Percentiles rank a stretch among this genome's conserved stretches.
phyloP scores from a whole-genome alignment of 495 filamentous ascomycete genomes.

The Immersiella caudata region DNA sequence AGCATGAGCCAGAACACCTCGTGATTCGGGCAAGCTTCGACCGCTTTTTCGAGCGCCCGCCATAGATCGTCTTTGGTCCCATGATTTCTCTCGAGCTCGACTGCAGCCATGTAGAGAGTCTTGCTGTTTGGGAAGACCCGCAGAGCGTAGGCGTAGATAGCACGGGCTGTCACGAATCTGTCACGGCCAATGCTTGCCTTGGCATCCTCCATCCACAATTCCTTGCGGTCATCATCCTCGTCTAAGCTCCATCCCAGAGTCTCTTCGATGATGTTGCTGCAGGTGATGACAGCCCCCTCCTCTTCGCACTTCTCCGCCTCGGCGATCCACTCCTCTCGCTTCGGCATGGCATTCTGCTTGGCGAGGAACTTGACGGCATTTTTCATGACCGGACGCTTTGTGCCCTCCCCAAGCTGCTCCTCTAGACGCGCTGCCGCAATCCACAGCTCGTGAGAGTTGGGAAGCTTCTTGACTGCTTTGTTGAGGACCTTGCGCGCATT shows the following conservation, averaged over 20 bases:
- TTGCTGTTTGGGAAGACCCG: conserved; percentile 83
- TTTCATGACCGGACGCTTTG: conserved; percentile 89
- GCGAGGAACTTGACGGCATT: conserved; percentile 88
- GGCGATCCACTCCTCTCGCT: conserved; percentile 94
- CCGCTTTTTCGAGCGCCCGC: conserved; percentile 86
- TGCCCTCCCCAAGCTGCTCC: conserved; percentile 76
- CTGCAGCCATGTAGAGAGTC: conserved; percentile 83
- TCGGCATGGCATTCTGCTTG: conserved; percentile 91
- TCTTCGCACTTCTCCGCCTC: conserved; percentile 95
- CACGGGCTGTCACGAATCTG: conserved; percentile 84
- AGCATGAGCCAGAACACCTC: conserved; percentile 96
- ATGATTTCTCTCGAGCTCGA: conserved; percentile 88
- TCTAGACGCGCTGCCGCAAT: conserved; percentile 90
- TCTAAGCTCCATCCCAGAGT: conserved; percentile 93
- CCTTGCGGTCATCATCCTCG: conserved; percentile 95
- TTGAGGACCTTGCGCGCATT: conserved; percentile 95
- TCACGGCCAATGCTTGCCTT: conserved; percentile 74
- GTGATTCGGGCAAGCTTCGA: conserved; percentile 85
- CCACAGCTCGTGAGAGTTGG: conserved; percentile 93
- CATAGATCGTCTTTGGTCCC: conserved; percentile 81
- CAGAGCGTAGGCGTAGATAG: conserved; percentile 89
- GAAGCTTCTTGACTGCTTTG: conserved; percentile 88
- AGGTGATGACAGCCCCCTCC: conserved; percentile 85
- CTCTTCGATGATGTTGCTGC: conserved; percentile 83
- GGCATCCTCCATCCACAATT: conserved; percentile 93